These are phyloP conservation scores for sunflower (Helianthus annuus) DNA, from an alignment of 129 eudicot species.

Conservation along the genomic window DNA sequence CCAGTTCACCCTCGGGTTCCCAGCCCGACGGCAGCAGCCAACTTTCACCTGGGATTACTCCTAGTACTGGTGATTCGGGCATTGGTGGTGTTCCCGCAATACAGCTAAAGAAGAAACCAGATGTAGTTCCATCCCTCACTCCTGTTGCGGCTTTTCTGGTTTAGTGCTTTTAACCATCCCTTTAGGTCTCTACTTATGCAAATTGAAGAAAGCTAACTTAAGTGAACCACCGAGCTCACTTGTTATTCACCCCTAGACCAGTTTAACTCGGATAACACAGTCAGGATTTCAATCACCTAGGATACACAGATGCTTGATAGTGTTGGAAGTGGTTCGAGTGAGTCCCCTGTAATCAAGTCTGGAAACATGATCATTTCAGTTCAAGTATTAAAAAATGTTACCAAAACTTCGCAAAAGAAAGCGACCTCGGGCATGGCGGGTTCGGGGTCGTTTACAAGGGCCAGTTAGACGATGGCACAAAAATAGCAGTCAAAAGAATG, in stretches of 20 bases:
- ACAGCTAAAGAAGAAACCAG: conserved; percentile 29
- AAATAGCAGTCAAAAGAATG: conserved; percentile 76
- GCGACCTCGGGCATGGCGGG: conserved; percentile 79
- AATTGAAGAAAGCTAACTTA: conserved; percentile 45
- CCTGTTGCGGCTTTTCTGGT: conserved; percentile 45
- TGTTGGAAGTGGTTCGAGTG: conserved; percentile 28
- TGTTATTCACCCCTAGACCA: conserved; percentile 56
- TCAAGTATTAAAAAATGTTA: conserved; percentile 57
- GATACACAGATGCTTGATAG: conserved; percentile 23
- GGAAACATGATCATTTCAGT: conserved; percentile 52
- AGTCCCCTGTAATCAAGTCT: conserved; percentile 41
- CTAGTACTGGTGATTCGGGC: neutral
- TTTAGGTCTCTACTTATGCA: conserved; percentile 55
- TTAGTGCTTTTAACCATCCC: conserved; percentile 50
- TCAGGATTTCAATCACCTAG: conserved; percentile 51
- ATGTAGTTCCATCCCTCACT: conserved; percentile 41
- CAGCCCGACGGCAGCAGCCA: neutral
- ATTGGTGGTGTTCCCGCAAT: neutral
- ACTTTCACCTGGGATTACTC: neutral
- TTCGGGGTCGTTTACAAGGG: conserved; percentile 79
- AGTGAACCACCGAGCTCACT: conserved; percentile 49
- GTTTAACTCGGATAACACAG: conserved; percentile 33
- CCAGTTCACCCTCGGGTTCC: conserved; percentile 24
- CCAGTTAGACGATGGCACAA: conserved; percentile 63
- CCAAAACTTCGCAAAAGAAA: conserved; percentile 59